A percentile compares a stretch with the other conserved stretches of the same genome.
Conservation (phyloP, 164 flowering plant genomes). For the Liriodendron chinense region DNA sequence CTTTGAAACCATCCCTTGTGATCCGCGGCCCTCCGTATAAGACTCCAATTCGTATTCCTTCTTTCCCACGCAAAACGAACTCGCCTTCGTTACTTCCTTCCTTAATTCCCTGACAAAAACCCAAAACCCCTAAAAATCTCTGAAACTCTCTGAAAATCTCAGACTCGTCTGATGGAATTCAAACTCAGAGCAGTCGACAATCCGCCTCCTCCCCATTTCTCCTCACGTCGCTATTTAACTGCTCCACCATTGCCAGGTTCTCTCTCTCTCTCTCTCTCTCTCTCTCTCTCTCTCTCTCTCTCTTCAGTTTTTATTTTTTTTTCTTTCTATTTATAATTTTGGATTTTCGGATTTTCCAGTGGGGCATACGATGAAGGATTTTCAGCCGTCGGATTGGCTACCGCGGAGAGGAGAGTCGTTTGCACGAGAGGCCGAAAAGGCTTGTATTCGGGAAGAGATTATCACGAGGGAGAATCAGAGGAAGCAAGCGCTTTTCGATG, state of each 20-base stretch:
- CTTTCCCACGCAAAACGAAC: too few relatives aligned
- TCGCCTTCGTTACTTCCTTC: not conserved
- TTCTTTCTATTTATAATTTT: not conserved
- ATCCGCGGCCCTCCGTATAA: too few relatives aligned
- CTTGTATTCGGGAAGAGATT: slow-evolving; percentile 28
- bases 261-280: too few relatives aligned
- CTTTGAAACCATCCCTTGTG: too few relatives aligned
- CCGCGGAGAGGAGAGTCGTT: slow-evolving; percentile 10
- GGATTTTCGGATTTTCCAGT: not conserved
- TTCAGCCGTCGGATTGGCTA: not conserved
- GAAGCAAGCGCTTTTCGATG: slow-evolving; percentile 24
- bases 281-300: too few relatives aligned
- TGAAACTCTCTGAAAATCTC: not conserved
- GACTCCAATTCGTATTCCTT: too few relatives aligned
- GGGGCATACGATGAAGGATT: not conserved
- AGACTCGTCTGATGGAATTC: not conserved
- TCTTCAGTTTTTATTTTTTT: too few relatives aligned
- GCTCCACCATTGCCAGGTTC: not conserved
- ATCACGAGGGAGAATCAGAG: slow-evolving; percentile 17
- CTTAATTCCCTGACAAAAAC: not conserved
- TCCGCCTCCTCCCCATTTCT: not conserved
- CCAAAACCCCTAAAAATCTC: not conserved
- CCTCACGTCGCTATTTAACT: not conserved
- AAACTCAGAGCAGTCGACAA: not conserved
- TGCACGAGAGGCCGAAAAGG: slow-evolving; percentile 25